Evolutionary conservation across 1,284 basidiomycete species (phyloP).

Genomic region (Boletus albobrunnescens): DNA sequence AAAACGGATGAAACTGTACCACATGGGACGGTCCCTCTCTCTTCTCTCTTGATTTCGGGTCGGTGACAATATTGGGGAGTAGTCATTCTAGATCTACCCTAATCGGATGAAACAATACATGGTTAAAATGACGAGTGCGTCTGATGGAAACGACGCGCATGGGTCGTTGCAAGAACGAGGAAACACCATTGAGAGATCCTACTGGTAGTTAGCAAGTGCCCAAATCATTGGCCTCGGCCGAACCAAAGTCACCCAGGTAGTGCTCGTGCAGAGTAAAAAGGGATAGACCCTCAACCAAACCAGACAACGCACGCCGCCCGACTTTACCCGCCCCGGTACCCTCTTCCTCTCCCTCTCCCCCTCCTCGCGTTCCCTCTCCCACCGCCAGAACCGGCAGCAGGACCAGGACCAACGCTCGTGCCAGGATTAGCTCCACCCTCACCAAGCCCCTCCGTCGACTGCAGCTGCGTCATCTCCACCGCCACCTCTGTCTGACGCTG

Average conservation of each 20-base stretch:
- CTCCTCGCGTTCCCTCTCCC: background rate
- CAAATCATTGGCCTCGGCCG: too few species aligned
- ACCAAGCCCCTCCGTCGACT: constrained; percentile 8
- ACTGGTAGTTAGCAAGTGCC: too few species aligned
- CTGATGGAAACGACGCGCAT: too few species aligned
- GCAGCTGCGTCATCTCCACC: constrained; percentile 14
- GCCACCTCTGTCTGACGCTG: constrained; percentile 31
- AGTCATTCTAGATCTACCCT: background rate
- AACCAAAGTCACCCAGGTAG: too few species aligned
- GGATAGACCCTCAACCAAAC: too few species aligned
- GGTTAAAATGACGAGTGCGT: too few species aligned
- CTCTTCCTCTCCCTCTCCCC: background rate
- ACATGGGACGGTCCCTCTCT: background rate
- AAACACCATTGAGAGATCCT: too few species aligned
- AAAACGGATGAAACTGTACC: background rate
- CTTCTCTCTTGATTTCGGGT: background rate
- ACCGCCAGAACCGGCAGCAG: background rate
- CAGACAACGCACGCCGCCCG: background rate
- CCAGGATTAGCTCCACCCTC: constrained; percentile 2
- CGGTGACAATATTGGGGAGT: background rate
- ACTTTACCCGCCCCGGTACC: background rate
- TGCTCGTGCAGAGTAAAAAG: too few species aligned
- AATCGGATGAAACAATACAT: too few species aligned
- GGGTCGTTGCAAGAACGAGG: too few species aligned
- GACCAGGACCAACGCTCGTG: background rate